A percentile compares a stretch with the other conserved stretches of the same genome.
These are phyloP conservation scores for Arachnopeziza araneosa DNA, from an alignment of 2,329 filamentous ascomycete species.

Conservation along the genomic window DNA sequence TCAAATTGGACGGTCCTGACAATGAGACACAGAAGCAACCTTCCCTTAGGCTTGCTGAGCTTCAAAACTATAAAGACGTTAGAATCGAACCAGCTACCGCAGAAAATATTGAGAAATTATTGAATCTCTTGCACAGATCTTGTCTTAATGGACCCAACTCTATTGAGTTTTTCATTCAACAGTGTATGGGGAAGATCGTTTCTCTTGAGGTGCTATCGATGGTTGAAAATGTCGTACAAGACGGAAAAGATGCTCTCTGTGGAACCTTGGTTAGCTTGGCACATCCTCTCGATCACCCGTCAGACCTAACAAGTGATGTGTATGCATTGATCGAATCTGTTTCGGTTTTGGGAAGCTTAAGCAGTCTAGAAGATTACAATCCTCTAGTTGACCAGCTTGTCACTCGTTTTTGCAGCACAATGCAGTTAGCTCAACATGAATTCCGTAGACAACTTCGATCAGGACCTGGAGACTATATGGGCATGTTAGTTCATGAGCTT, in stretches of 20 bases:
- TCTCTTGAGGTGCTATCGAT: neutral
- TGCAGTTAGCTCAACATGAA: conserved; percentile 1
- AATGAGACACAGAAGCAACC: neutral
- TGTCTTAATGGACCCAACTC: neutral
- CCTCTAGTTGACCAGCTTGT: neutral
- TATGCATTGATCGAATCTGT: neutral
- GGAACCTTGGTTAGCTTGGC: neutral
- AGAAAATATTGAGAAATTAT: neutral
- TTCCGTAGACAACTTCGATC: conserved; percentile 1
- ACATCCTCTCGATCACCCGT: neutral
- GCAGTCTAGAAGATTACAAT: neutral
- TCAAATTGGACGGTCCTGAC: conserved; percentile 2
- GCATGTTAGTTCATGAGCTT: neutral
- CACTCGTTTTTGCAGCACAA: neutral
- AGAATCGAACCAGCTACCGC: neutral
- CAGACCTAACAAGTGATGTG: neutral
- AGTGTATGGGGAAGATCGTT: neutral
- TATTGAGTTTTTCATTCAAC: conserved; percentile 1
- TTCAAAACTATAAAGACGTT: neutral
- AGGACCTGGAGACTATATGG: conserved; percentile 1
- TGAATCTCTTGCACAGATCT: neutral
- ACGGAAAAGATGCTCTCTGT: neutral
- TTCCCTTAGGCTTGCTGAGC: neutral
- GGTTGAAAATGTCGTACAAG: neutral
- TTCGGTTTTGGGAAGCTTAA: neutral